Conservation (phyloP, 1,139 yeast species). For the Hyphopichia burtonii region DNA sequence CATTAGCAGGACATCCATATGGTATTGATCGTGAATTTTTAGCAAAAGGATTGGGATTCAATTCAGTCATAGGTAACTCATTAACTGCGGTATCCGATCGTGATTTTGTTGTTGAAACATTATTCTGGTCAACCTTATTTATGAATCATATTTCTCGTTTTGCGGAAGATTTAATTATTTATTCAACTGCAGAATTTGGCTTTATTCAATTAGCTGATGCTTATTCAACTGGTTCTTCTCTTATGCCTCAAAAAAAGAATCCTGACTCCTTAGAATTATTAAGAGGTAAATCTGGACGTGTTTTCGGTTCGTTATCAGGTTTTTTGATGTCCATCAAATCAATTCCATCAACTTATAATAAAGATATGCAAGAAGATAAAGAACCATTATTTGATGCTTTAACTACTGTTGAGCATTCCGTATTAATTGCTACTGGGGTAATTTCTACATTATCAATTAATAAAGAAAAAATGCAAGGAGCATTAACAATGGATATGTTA, state of each 20-base stretch:
- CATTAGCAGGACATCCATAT: conserved; percentile 98
- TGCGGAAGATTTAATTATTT: conserved; percentile 91
- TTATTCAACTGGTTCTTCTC: conserved; percentile 94
- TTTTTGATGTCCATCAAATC: conserved; percentile 95
- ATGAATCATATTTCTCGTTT: conserved; percentile 94
- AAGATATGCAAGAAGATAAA: conserved; percentile 98
- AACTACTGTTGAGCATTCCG: conserved; percentile 88
- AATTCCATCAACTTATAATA: conserved; percentile 95
- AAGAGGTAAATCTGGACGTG: conserved; percentile 97
- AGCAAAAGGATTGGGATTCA: conserved; percentile 76
- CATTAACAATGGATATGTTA: conserved; percentile 97
- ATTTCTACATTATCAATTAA: conserved; percentile 78
- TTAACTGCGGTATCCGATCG: conserved; percentile 94
- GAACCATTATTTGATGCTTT: conserved; percentile 94
- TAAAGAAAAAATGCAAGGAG: conserved; percentile 73
- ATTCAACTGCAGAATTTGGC: conserved; percentile 97
- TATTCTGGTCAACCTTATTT: conserved; percentile 95
- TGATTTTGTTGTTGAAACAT: conserved; percentile 94
- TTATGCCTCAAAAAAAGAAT: conserved; percentile 99
- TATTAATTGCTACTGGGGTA: conserved; percentile 93
- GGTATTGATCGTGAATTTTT: conserved; percentile 92
- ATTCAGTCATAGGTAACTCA: conserved; percentile 89
- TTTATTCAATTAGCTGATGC: conserved; percentile 93
- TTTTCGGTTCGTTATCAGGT: conserved; percentile 91
- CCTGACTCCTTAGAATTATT: conserved; percentile 93